A percentile compares a stretch with the other conserved stretches of the same genome.
Evolutionary conservation across 2,329 filamentous ascomycete genomes (phyloP).

Genomic region (Fusarium gaditjirri): DNA sequence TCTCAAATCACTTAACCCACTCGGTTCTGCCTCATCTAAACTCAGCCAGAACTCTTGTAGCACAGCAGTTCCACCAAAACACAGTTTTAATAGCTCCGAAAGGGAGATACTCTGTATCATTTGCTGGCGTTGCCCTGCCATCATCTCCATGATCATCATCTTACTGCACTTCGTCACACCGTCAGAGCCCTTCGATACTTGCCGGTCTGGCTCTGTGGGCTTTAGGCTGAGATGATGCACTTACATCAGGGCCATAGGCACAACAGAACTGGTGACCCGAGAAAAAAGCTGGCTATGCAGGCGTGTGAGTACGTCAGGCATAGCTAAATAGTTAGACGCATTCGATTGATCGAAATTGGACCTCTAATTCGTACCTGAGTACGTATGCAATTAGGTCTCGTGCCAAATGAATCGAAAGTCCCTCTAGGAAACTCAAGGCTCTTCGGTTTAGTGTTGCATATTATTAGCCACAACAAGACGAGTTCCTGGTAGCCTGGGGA

Average conservation of each 20-base stretch:
- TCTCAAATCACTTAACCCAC: constrained; percentile 21
- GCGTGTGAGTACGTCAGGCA: constrained; percentile 10
- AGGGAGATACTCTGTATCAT: background rate
- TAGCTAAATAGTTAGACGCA: constrained; percentile 5
- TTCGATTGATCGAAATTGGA: constrained; percentile 5
- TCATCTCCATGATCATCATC: constrained; percentile 7
- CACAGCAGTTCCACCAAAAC: background rate
- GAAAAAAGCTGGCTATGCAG: constrained; percentile 20
- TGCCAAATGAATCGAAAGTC: constrained; percentile 15
- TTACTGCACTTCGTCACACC: constrained; percentile 9
- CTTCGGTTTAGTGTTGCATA: background rate
- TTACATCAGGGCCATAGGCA: constrained; percentile 10
- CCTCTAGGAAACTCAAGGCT: constrained; percentile 32
- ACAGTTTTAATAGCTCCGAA: background rate
- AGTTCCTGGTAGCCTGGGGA: constrained; percentile 11
- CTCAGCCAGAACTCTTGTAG: constrained; percentile 1
- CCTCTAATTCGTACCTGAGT: constrained; percentile 17
- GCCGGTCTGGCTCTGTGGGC: constrained; percentile 28
- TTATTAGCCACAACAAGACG: constrained; percentile 18
- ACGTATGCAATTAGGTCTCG: constrained; percentile 28
- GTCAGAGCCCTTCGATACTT: constrained; percentile 26
- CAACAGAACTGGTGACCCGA: constrained; percentile 33
- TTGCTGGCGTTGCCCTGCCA: constrained; percentile 4
- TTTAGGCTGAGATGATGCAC: constrained; percentile 19
- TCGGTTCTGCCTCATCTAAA: constrained; percentile 14